These are phyloP conservation scores for Aspergillus sparsus DNA, from an alignment of 495 filamentous ascomycete species.

Conservation along the genomic window DNA sequence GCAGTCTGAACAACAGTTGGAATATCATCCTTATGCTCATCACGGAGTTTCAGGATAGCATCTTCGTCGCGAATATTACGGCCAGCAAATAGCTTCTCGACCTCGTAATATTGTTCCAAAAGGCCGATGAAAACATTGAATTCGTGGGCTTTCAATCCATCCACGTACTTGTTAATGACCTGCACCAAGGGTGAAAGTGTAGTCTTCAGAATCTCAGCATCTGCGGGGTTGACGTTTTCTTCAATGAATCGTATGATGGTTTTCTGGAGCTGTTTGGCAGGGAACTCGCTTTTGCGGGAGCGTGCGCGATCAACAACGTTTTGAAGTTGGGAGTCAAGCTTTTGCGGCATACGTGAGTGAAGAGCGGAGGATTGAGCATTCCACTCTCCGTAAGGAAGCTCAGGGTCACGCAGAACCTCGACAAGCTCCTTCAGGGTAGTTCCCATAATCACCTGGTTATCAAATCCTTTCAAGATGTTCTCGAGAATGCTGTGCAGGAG, in stretches of 20 bases:
- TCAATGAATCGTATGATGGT: slow-evolving; percentile 84
- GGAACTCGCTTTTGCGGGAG: slow-evolving; percentile 81
- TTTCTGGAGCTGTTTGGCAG: slow-evolving; percentile 83
- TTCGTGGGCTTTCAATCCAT: slow-evolving; percentile 90
- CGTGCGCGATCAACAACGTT: slow-evolving; percentile 82
- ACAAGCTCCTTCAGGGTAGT: slow-evolving; percentile 85
- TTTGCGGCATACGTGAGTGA: slow-evolving; percentile 93
- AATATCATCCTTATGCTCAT: slow-evolving; percentile 94
- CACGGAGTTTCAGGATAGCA: slow-evolving; percentile 88
- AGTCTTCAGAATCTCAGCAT: slow-evolving; percentile 70
- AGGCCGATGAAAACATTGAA: slow-evolving; percentile 77
- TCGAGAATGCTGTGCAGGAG: slow-evolving; percentile 74
- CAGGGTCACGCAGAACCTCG: slow-evolving; percentile 82
- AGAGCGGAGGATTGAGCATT: slow-evolving; percentile 91
- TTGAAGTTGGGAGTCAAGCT: slow-evolving; percentile 77
- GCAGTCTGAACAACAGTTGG: slow-evolving; percentile 79
- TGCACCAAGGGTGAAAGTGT: slow-evolving; percentile 75
- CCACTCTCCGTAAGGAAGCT: slow-evolving; percentile 96
- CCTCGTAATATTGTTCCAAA: slow-evolving; percentile 74
- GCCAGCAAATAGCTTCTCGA: slow-evolving; percentile 85
- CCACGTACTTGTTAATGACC: slow-evolving; percentile 79
- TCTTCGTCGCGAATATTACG: slow-evolving; percentile 88
- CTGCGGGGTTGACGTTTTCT: slow-evolving; percentile 71
- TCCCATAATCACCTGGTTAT: slow-evolving; percentile 97
- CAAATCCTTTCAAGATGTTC: slow-evolving; percentile 91